These are phyloP conservation scores for Salix dunnii DNA, from an alignment of 345 rosid species.

Conservation along the genomic window DNA sequence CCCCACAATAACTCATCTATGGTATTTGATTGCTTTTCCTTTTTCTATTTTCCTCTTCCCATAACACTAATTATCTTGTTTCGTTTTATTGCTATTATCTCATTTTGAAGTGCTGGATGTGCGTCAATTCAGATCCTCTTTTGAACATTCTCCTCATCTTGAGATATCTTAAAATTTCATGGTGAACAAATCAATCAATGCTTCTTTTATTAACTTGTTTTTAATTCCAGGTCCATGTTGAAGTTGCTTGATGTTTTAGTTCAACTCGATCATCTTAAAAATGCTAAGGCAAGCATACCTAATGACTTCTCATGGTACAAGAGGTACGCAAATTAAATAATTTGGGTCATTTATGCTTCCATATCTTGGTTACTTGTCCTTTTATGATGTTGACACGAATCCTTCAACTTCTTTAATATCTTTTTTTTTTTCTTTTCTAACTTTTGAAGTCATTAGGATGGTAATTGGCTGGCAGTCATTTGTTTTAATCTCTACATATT, in stretches of 20 bases:
- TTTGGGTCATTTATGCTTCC: neutral
- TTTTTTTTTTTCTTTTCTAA: neutral
- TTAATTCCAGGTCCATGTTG: constrained; percentile 74
- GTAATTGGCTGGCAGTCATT: neutral
- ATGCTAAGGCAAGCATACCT: constrained; percentile 98
- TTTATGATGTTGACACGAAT: neutral
- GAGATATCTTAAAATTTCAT: neutral
- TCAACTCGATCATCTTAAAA: constrained; percentile 99
- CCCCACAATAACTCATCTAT: constrained; percentile 89
- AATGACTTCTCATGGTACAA: constrained; percentile 99
- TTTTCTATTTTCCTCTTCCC: neutral
- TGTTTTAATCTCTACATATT: neutral
- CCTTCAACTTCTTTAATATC: neutral
- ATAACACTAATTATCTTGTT: neutral
- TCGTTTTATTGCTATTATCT: neutral
- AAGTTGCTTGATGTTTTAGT: constrained; percentile 92
- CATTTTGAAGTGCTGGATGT: constrained; percentile 8
- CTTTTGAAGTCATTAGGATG: neutral
- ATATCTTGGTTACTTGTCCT: neutral
- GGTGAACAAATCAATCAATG: neutral
- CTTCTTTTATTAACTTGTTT: constrained; percentile 16
- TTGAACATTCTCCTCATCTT: neutral
- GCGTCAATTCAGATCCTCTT: neutral
- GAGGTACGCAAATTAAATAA: constrained; percentile 44
- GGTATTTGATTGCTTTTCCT: constrained; percentile 39